phyloP scores from a whole-genome alignment of 2,329 filamentous ascomycete species.

The Epicoccum nigrum region DNA sequence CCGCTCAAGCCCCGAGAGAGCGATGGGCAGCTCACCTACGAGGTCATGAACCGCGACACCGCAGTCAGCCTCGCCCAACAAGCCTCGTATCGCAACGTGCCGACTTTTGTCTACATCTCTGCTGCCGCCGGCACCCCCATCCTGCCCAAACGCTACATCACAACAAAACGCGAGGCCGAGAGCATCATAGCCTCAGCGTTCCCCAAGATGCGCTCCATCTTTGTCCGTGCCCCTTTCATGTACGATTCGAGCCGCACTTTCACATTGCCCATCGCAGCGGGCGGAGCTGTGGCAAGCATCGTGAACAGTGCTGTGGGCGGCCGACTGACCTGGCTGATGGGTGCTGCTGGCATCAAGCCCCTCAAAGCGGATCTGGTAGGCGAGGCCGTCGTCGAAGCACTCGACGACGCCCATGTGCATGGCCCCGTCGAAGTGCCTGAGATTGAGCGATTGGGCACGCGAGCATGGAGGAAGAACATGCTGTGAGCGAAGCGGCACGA shows the following conservation, averaged over 20 bases:
- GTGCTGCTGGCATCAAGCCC: conserved; percentile 82
- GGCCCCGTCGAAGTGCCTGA: conserved; percentile 79
- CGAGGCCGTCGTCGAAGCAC: conserved; percentile 85
- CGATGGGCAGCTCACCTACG: conserved; percentile 86
- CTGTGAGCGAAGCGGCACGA: no score
- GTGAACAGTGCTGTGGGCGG: conserved; percentile 81
- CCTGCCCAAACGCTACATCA: conserved; percentile 83
- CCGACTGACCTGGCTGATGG: conserved; percentile 76
- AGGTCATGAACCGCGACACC: conserved; percentile 93
- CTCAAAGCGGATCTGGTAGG: conserved; percentile 86
- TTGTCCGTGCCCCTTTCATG: conserved; percentile 84
- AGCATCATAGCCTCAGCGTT: conserved; percentile 73
- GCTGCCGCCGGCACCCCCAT: conserved; percentile 85
- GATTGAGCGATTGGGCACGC: conserved; percentile 81
- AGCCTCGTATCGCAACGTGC: conserved; percentile 67
- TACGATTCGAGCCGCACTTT: conserved; percentile 83
- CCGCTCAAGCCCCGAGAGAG: conserved; percentile 69
- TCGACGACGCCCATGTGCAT: conserved; percentile 73
- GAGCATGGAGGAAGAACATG: conserved; percentile 91
- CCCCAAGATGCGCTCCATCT: conserved; percentile 76
- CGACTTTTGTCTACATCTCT: conserved; percentile 84
- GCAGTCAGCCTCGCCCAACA: conserved; percentile 84
- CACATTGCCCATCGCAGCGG: conserved; percentile 82
- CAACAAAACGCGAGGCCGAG: conserved; percentile 91
- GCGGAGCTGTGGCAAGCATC: conserved; percentile 74